Evolutionary conservation across 305 asterid species (phyloP), one percentile per base, ranked within the genome.

Genomic region (Solanum hybrid): DNA sequence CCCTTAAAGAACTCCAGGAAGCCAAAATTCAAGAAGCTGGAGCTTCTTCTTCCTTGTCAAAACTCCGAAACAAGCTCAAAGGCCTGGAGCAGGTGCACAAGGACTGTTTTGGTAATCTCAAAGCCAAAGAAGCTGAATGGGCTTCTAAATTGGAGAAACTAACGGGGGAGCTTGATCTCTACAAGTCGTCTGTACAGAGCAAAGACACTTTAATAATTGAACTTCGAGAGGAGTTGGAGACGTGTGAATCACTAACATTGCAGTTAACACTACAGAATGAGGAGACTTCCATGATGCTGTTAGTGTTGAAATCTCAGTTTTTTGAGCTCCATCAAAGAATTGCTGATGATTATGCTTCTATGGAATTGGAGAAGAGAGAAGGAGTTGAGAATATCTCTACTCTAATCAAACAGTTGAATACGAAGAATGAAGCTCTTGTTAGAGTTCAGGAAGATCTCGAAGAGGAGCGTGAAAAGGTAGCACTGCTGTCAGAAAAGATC

Each of bases 1-100:
- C 95, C 31, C 80, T 97, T 24, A 97, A 93, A 92, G 98, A 94
- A 91, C 91, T 95, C 87, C 99, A 93, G 93, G 97, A 95, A 93
- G 91, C 94, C 90, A 95, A 91, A 91, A 97, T 96, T 91, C 96
- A 92, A 77, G 96, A 92, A 90, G 94, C 95, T 40, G 94, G 96
- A 87, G 89, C 90, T 91, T 90, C 95, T 82, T 94, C 95, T 87
- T 93, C 98, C 32, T 87, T 94, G 82, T 91, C 98, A 29, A 96
- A 95, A 94, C 94, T 94, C 90, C 96, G 93, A 85, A 94, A 90
- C 92, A 96, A 95, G 91, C 95, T 96, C 84, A 95, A 91, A 84
- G 91, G 93, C 82, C 92, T 94, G 89, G 98, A 95, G 89, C 94
- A 92, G 93, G 93, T 86, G 88, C 96, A 97, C 90, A 93, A 77